These are phyloP conservation scores for Zygotorulaspora florentina DNA, from an alignment of 805 yeast genomes.

Conservation along the genomic window DNA sequence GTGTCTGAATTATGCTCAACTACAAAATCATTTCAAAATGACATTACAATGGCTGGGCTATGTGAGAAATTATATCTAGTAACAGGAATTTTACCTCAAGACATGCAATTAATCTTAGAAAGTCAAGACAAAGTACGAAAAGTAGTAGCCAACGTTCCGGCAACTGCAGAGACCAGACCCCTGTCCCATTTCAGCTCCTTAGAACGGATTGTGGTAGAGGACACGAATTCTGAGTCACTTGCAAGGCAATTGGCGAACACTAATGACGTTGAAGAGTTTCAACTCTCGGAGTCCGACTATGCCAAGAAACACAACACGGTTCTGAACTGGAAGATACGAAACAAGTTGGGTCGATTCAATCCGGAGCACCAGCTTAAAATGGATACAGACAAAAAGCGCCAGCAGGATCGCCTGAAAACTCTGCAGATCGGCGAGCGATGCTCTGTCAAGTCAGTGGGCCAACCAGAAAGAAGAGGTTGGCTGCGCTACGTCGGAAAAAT, in stretches of 20 bases:
- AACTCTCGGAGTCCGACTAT: slow-evolving; percentile 37
- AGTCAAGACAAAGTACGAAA: slow-evolving; percentile 5
- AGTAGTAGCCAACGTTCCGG: neutral
- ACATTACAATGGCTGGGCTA: slow-evolving; percentile 17
- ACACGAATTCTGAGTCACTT: slow-evolving; percentile 50
- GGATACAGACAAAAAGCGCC: slow-evolving; percentile 24
- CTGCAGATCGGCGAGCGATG: slow-evolving; percentile 53
- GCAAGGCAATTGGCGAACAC: slow-evolving; percentile 37
- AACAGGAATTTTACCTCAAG: slow-evolving; percentile 29
- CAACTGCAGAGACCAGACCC: neutral
- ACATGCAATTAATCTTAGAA: slow-evolving; percentile 24
- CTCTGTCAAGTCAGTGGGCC: slow-evolving; percentile 32
- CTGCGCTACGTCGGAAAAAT: slow-evolving; percentile 68
- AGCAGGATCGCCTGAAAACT: slow-evolving; percentile 31
- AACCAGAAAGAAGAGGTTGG: slow-evolving; percentile 55
- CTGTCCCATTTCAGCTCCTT: neutral
- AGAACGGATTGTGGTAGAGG: slow-evolving; percentile 45
- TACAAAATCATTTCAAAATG: slow-evolving; percentile 15
- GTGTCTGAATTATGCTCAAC: slow-evolving; percentile 25
- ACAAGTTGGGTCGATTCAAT: slow-evolving; percentile 69
- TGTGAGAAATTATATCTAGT: slow-evolving; percentile 22
- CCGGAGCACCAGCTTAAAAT: slow-evolving; percentile 41
- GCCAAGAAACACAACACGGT: slow-evolving; percentile 58
- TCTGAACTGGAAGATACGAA: slow-evolving; percentile 67
- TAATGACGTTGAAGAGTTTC: slow-evolving; percentile 16